A percentile compares a stretch with the other conserved stretches of the same genome.
phyloP scores from a whole-genome alignment of 108 stramenopile genomes.

The Nannochloropsis salina region DNA sequence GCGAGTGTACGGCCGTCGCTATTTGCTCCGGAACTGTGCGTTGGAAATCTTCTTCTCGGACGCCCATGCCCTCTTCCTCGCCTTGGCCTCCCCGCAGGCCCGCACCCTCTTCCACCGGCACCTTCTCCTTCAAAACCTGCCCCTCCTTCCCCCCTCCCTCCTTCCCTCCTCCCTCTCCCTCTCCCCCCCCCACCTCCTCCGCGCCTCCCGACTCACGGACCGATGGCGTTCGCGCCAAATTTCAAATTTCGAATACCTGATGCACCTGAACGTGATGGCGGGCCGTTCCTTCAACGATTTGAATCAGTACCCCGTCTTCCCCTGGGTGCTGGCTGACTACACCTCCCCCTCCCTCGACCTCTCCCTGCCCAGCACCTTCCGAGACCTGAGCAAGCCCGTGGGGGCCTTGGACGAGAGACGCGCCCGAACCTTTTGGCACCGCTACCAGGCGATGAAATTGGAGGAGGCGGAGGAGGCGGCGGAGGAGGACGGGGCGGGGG shows the following conservation, averaged over 20 bases:
- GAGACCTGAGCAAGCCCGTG: conserved; percentile 91
- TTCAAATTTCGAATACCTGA: conserved; percentile 94
- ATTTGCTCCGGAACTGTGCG: conserved; percentile 76
- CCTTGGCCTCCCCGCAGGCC: conserved; percentile 63
- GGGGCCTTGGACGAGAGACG: conserved; percentile 87
- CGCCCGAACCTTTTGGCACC: conserved; percentile 72
- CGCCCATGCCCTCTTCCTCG: conserved; percentile 74
- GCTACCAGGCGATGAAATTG: conserved; percentile 64
- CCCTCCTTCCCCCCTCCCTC: background rate
- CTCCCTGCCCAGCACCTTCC: conserved; percentile 65
- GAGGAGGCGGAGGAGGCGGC: background rate
- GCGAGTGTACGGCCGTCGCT: conserved; percentile 62
- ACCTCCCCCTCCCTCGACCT: conserved; percentile 76
- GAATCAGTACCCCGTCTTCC: conserved; percentile 98
- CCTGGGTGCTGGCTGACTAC: conserved; percentile 95
- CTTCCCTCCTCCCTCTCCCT: conserved; percentile 1
- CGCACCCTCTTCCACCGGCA: background rate
- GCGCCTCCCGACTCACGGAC: conserved; percentile 32
- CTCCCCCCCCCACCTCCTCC: background rate
- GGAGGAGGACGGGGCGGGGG: background rate
- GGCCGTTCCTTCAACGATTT: conserved; percentile 92
- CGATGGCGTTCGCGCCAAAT: conserved; percentile 58
- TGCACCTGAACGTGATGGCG: conserved; percentile 84
- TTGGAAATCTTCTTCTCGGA: conserved; percentile 87
- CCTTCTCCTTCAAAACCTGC: background rate